A percentile compares a stretch with the other conserved stretches of the same genome.
Conservation (phyloP, 2,329 filamentous ascomycete species). For the Monosporascus cannonballus region DNA sequence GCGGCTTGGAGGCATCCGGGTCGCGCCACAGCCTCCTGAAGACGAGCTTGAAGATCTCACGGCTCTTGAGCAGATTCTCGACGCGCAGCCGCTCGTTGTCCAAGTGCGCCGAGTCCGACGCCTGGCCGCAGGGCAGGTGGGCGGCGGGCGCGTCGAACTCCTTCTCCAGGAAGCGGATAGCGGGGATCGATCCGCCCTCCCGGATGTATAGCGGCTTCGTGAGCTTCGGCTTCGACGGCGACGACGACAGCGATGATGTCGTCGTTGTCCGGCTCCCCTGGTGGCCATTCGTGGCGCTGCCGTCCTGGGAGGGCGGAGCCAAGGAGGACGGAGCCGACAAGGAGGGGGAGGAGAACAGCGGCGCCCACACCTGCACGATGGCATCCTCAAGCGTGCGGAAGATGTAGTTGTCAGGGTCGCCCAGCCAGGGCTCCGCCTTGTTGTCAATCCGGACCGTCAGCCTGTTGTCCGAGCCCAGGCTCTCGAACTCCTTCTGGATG, state of each 20-base stretch:
- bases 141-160: slow-evolving; percentile 87
- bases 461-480: slow-evolving; percentile 73
- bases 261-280: slow-evolving; percentile 5
- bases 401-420: slow-evolving; percentile 83
- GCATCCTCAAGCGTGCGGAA: slow-evolving; percentile 84
- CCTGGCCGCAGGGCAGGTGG: slow-evolving; percentile 89
- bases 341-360: slow-evolving; percentile 32
- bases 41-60: slow-evolving; percentile 84
- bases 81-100: slow-evolving; percentile 91
- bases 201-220: slow-evolving; percentile 82
- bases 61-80: slow-evolving; percentile 81
- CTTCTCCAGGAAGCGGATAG: slow-evolving; percentile 90
- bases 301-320: not conserved
- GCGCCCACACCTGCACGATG: slow-evolving; percentile 78
- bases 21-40: slow-evolving; percentile 58
- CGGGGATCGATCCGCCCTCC: slow-evolving; percentile 91
- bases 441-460: slow-evolving; percentile 83
- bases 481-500: slow-evolving; percentile 63
- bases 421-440: slow-evolving; percentile 92
- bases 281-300: slow-evolving; percentile 10
- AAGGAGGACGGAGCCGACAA: slow-evolving; percentile 3
- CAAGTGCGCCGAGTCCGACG: slow-evolving; percentile 88
- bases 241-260: slow-evolving; percentile 3
- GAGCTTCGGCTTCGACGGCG: slow-evolving; percentile 28
- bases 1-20: not conserved